A percentile compares a stretch with the other conserved stretches of the same genome.
phyloP scores from a whole-genome alignment of 176 grass and related monocot species.

The Secale cereale region DNA sequence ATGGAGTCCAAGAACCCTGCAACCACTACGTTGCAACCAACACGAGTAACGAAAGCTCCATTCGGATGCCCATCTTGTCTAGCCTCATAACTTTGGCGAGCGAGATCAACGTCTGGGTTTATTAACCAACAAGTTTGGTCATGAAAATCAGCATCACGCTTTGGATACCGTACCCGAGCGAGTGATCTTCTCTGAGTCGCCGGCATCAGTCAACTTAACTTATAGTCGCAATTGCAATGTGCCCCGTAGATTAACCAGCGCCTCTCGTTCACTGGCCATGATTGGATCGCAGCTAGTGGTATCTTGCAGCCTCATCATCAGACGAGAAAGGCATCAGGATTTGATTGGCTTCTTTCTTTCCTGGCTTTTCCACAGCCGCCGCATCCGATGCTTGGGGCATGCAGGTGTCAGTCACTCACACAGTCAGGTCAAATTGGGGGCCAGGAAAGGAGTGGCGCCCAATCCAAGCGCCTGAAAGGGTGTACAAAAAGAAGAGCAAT shows the following conservation, averaged over 20 bases:
- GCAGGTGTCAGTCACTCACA: not conserved
- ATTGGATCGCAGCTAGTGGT: not conserved
- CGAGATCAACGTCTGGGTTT: not conserved
- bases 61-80: not conserved
- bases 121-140: not conserved
- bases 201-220: not conserved
- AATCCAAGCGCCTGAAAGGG: slow-evolving; percentile 44
- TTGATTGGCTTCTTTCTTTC: slow-evolving; percentile 36
- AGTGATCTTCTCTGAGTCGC: not conserved
- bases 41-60: slow-evolving; percentile 18
- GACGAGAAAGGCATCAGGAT: slow-evolving; percentile 24
- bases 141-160: not conserved
- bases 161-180: not conserved
- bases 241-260: not conserved
- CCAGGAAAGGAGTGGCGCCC: slow-evolving; percentile 40
- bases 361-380: slow-evolving; percentile 29
- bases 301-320: not conserved
- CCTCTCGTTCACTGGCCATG: slow-evolving; percentile 1
- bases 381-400: slow-evolving; percentile 41
- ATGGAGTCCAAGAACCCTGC: slow-evolving; percentile 13
- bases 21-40: slow-evolving; percentile 38
- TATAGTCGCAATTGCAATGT: not conserved
- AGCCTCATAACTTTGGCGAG: not conserved
- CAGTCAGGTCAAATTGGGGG: slow-evolving; percentile 39
- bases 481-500: slow-evolving; percentile 48